phyloP scores from a whole-genome alignment of 768 basidiomycete species.

The Leccinum ochraceum region DNA sequence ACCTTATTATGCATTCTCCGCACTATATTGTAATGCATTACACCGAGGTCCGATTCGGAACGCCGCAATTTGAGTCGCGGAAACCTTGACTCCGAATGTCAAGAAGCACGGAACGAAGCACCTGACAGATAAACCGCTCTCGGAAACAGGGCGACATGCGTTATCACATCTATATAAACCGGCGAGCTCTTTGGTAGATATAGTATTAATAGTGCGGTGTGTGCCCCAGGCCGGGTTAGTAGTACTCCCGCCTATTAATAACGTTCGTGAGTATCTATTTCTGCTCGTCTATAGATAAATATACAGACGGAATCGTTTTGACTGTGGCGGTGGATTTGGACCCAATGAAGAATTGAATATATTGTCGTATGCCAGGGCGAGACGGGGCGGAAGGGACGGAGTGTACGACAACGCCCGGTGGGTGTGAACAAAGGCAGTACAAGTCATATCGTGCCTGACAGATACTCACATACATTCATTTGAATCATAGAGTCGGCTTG shows the following conservation, averaged over 20 bases:
- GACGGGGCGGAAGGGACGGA: not conserved
- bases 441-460: not conserved
- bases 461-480: not conserved
- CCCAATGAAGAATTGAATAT: not conserved
- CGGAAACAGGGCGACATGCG: not conserved
- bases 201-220: not conserved
- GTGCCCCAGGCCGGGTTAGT: not conserved
- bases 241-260: not conserved
- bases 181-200: not conserved
- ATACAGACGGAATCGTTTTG: not conserved
- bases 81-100: not conserved
- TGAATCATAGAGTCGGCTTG: not conserved
- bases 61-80: not conserved
- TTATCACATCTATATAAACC: not conserved
- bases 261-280: not conserved
- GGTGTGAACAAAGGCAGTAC: not conserved
- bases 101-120: not conserved
- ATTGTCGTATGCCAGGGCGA: not conserved
- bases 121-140: not conserved
- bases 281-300: slow-evolving; percentile 4
- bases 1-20: no score
- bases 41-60: not conserved
- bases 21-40: not conserved
- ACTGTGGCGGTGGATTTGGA: not conserved
- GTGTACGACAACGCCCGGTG: not conserved